These are phyloP conservation scores for Thalassiosira mediterranea DNA, from an alignment of 352 stramenopile genomes.

Conservation along the genomic window DNA sequence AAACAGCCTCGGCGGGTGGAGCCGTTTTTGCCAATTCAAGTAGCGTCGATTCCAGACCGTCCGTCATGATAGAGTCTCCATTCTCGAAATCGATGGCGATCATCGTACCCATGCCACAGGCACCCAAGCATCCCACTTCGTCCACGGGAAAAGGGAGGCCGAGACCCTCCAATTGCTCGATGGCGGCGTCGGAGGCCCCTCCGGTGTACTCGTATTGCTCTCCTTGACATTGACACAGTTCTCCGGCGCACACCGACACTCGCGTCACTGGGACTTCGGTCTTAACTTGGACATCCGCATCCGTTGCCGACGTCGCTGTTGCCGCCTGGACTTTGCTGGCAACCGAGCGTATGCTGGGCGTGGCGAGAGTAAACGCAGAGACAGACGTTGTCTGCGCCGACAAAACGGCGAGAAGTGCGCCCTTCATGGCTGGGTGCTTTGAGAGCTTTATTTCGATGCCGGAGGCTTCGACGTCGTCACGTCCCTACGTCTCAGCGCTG, in stretches of 20 bases:
- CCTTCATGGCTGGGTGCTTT: too few species aligned
- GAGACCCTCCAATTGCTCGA: slow-evolving; percentile 38
- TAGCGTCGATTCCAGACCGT: slow-evolving; percentile 51
- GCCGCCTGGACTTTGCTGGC: slow-evolving; percentile 6
- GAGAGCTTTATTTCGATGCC: too few species aligned
- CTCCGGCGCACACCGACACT: slow-evolving; percentile 52
- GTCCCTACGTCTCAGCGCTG: too few species aligned
- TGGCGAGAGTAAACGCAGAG: too few species aligned
- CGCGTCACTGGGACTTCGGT: slow-evolving; percentile 24
- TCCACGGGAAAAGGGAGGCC: slow-evolving; percentile 57
- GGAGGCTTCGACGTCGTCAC: too few species aligned
- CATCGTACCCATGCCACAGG: slow-evolving; percentile 65
- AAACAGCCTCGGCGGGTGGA: neutral
- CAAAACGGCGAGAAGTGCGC: too few species aligned
- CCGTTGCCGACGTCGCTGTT: neutral
- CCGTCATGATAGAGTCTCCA: slow-evolving; percentile 49
- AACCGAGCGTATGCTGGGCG: too few species aligned
- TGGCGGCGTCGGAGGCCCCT: slow-evolving; percentile 36
- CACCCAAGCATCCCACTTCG: slow-evolving; percentile 57
- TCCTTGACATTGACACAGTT: slow-evolving; percentile 66
- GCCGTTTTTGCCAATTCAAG: slow-evolving; percentile 22
- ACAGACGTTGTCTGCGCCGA: too few species aligned
- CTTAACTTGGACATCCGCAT: slow-evolving; percentile 16
- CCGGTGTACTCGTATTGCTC: slow-evolving; percentile 48
- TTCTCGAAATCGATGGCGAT: slow-evolving; percentile 68